Evolutionary conservation across 78 protist genomes (phyloP).

Genomic region (Dictyostelium brefeldianum): DNA sequence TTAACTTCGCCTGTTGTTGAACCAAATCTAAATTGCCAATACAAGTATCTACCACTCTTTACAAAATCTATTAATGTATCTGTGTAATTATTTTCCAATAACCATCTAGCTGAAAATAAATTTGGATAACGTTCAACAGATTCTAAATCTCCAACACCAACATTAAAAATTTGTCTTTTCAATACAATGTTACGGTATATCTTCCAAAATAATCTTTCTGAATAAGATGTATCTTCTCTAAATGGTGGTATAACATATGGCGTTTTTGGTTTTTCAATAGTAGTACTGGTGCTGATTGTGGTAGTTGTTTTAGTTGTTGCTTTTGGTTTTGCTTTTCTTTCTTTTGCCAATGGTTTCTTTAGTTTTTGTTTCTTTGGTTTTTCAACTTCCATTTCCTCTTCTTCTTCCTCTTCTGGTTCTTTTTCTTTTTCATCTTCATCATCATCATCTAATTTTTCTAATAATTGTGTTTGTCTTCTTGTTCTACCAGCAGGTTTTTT

Average conservation of each 20-base stretch:
- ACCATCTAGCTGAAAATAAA: not conserved
- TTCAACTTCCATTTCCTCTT: not conserved
- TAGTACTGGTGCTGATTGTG: not conserved
- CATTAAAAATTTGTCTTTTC: not conserved
- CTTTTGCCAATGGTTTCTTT: not conserved
- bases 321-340: not conserved
- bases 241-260: constrained; percentile 9
- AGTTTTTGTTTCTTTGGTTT: not conserved
- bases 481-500: not conserved
- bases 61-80: not conserved
- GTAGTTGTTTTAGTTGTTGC: not conserved
- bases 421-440: not conserved
- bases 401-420: not conserved
- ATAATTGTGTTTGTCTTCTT: not conserved
- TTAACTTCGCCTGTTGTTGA: not conserved
- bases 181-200: not conserved
- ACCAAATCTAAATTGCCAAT: constrained; percentile 9
- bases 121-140: not conserved
- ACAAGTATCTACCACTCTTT: not conserved
- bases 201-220: not conserved
- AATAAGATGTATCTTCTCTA: not conserved
- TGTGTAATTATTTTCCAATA: not conserved
- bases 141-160: not conserved
- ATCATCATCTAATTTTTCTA: not conserved
- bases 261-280: not conserved